Conservation (phyloP, 495 filamentous ascomycete species). For the Lentithecium fluviatile region DNA sequence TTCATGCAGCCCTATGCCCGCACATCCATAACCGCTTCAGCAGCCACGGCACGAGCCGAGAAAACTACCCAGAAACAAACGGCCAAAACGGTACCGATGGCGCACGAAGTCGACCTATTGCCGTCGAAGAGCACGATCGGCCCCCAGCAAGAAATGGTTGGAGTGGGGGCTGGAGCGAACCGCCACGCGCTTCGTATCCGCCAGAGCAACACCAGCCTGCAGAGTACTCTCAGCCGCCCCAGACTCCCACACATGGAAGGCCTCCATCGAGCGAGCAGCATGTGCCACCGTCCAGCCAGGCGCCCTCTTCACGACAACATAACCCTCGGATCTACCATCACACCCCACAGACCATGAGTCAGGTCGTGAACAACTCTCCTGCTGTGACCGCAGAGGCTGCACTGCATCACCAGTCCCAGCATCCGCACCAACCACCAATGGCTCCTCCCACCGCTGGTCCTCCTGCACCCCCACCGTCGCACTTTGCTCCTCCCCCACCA, state of each 20-base stretch:
- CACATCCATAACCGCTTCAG: not conserved
- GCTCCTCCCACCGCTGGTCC: not conserved
- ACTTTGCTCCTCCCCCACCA: constrained; percentile 38
- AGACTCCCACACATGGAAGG: constrained; percentile 8
- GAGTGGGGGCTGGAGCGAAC: constrained; percentile 19
- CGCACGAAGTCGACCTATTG: constrained; percentile 47
- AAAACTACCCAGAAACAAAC: constrained; percentile 25
- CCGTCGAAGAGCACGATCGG: constrained; percentile 47
- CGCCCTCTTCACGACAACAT: constrained; percentile 9
- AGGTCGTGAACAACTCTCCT: constrained; percentile 16
- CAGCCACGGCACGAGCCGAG: constrained; percentile 30
- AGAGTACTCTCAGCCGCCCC: constrained; percentile 20
- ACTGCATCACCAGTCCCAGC: constrained; percentile 30
- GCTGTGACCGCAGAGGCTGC: constrained; percentile 32
- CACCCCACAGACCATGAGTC: constrained; percentile 30
- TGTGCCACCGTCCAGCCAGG: constrained; percentile 8
- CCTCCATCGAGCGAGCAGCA: constrained; percentile 22
- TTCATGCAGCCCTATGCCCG: not conserved
- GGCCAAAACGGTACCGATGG: constrained; percentile 22
- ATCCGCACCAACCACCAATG: constrained; percentile 2
- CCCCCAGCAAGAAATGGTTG: constrained; percentile 22
- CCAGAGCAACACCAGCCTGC: constrained; percentile 27
- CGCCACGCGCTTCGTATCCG: constrained; percentile 34
- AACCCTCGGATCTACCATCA: constrained; percentile 25
- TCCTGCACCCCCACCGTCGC: constrained; percentile 19